Evolutionary conservation across 345 rosid species (phyloP), one percentile per base, ranked within the genome.

Genomic region (Salix arbutifolia): DNA sequence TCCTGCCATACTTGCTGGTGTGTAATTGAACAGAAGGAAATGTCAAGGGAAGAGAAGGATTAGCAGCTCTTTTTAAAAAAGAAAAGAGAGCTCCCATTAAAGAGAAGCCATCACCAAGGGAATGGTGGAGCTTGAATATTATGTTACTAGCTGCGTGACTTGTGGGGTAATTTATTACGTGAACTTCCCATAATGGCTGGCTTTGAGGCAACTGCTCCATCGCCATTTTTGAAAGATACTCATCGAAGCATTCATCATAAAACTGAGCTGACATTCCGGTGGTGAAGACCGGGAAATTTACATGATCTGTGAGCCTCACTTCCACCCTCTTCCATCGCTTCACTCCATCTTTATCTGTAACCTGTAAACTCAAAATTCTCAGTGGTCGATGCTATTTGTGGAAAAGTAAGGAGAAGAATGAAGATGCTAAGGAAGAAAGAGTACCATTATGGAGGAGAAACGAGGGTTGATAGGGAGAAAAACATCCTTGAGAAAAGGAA

Each of bases 1-100:
- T 26, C 14, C 52, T 21, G 21, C 19, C 58, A 7, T 56, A 8
- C 37, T 25, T 71, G 16, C 1, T 56, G 1, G 3, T 31, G 53
- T 44, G 53, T 46, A 37, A 4, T 12, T 53, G 35, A n/a, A 65
- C 74, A 14, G 85, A 60, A 38, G 90, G 89, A 68, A 89, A 83
- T 10, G 84, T 78, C 70, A 86, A 23, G 8, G 90, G 82, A 56
- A 86, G 79, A 37, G 85, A 75, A 76, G 89, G 89, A 19, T 83
- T 31, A 18, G 88, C 89, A 19, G 87, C 91, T 70, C 91, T 79
- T 72, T 85, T 82, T 11, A 89, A 75, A 58, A 88, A 85, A 60
- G 91, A 89, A 58, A 89, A 82, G 23, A 89, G 88, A 53, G 88
- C 87, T 14, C 86, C 86, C 87, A 89, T 85, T 21, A 89, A 73